Base-by-base conservation (phyloP, 331 rosid species). In the Arachis monticola region DNA sequence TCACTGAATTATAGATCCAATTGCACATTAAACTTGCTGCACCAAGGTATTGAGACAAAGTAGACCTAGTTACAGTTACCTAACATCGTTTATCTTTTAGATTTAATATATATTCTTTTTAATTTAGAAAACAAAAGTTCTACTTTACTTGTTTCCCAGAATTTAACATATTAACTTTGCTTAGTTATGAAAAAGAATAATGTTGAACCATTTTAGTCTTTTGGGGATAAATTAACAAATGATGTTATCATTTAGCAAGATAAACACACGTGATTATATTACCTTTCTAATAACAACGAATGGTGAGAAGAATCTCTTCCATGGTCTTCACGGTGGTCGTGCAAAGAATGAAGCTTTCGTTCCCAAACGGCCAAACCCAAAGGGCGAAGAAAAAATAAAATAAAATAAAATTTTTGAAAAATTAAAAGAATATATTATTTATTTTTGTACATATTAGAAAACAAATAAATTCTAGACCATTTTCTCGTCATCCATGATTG, bases 301-400 rank as follows among this genome's bases (percentile, higher is more conserved):
- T 7, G 55, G 38, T 35, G 38, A 22, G 50, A 10, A 67, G 57
- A 57, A 35, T 4, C 40, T 35, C 5, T 69, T 59, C 56, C 69
- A 67, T 59, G 80, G 69, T 35, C 75, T 67, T 77, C 80, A 7
- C 45, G 8, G 10, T 2, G 35, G 44, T 17, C 31, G 2, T 32
- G 66, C 66, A 38, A 8, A 64, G 12, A 13, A 9, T 22, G 3
- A 22, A 46, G 60, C 51, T 30, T 75, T n/a, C 40, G 11, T 75
- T 44, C 35, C 10, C 65, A 60, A 56, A 30, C 60, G 0, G 22
- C 40, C 40, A 35, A 35, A 35, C 4, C 40, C 40, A 56, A 67
- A 48, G 11, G 1, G 8, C 2, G 7, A 41, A 3, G 1, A 67
- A 13, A 13, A 56, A 30, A 22, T 7, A 53, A 55, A 55, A 52